Evolutionary conservation across 139 green algal species (phyloP).

Genomic region (Pycnococcus provasolii): DNA sequence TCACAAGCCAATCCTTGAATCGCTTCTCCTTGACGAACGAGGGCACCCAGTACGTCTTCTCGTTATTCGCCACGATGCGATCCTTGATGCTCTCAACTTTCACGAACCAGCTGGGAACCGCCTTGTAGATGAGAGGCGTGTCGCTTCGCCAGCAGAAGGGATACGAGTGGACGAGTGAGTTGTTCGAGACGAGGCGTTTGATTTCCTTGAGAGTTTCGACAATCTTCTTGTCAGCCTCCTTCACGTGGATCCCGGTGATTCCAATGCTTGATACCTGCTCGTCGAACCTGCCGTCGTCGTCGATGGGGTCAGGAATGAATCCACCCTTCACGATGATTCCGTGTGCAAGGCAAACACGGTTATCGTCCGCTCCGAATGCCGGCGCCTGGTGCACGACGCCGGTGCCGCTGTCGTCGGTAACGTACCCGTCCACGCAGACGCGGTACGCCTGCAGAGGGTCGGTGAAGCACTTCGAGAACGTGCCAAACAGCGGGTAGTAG

Average conservation of each 20-base stretch:
- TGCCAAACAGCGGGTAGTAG: constrained; percentile 92
- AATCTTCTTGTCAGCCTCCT: constrained; percentile 85
- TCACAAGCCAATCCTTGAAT: constrained; percentile 98
- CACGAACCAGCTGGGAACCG: constrained; percentile 95
- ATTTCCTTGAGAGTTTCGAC: constrained; percentile 45
- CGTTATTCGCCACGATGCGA: constrained; percentile 75
- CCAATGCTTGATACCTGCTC: constrained; percentile 64
- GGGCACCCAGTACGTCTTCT: constrained; percentile 88
- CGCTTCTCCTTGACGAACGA: constrained; percentile 87
- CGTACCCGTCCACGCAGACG: constrained; percentile 79
- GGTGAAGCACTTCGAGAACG: constrained; percentile 59
- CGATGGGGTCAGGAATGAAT: constrained; percentile 73
- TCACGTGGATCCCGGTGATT: constrained; percentile 31
- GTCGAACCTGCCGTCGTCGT: constrained; percentile 77
- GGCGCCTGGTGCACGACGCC: constrained; percentile 92
- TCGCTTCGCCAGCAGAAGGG: constrained; percentile 98
- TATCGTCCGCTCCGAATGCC: constrained; percentile 96
- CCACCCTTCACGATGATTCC: constrained; percentile 61
- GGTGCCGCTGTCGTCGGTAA: constrained; percentile 87
- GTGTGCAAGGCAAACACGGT: constrained; percentile 80
- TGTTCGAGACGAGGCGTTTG: constrained; percentile 66
- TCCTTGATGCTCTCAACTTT: constrained; percentile 77
- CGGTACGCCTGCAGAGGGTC: constrained; percentile 42
- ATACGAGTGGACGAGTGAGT: constrained; percentile 69
- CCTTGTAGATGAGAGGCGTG: constrained; percentile 60